Conservation (phyloP, 129 eudicot species). For the Deinandra increscens region DNA sequence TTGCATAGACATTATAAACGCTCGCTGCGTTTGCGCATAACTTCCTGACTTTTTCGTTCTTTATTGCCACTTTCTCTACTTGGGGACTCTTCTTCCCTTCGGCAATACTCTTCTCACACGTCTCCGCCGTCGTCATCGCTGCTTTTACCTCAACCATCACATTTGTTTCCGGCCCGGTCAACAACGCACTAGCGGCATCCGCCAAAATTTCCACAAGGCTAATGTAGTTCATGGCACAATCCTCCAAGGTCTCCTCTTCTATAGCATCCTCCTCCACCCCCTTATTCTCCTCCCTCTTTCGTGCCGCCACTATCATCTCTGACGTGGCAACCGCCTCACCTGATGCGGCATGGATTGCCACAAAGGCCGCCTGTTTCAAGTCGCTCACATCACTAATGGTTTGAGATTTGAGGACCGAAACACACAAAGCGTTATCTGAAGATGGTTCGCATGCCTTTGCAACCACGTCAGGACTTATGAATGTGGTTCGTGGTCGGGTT, state of each 20-base stretch:
- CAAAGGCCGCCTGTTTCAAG: slow-evolving; percentile 46
- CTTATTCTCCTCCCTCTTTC: slow-evolving; percentile 21
- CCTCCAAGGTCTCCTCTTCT: slow-evolving; percentile 36
- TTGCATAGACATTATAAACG: slow-evolving; percentile 28
- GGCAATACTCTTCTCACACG: slow-evolving; percentile 39
- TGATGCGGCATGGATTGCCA: slow-evolving; percentile 46
- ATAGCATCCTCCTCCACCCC: slow-evolving; percentile 23
- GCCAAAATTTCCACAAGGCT: slow-evolving; percentile 42
- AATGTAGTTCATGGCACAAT: slow-evolving; percentile 45
- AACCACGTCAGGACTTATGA: slow-evolving; percentile 10
- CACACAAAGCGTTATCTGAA: slow-evolving; percentile 36
- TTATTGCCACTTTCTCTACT: slow-evolving; percentile 30
- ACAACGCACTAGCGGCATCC: slow-evolving; percentile 41
- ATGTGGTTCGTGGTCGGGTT: not conserved
- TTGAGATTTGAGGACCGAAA: slow-evolving; percentile 35
- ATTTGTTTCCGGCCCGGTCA: not conserved
- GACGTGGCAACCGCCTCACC: slow-evolving; percentile 30
- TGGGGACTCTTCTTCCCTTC: slow-evolving; percentile 26
- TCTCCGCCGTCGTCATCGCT: slow-evolving; percentile 41
- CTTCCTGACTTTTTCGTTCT: slow-evolving; percentile 34
- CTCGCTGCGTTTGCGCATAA: slow-evolving; percentile 39
- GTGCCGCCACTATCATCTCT: slow-evolving; percentile 11
- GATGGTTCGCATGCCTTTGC: slow-evolving; percentile 46
- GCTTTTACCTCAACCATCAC: slow-evolving; percentile 40
- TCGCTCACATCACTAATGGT: slow-evolving; percentile 27